Conservation (phyloP, 2,329 filamentous ascomycete genomes). For the Achaetomium macrosporum region DNA sequence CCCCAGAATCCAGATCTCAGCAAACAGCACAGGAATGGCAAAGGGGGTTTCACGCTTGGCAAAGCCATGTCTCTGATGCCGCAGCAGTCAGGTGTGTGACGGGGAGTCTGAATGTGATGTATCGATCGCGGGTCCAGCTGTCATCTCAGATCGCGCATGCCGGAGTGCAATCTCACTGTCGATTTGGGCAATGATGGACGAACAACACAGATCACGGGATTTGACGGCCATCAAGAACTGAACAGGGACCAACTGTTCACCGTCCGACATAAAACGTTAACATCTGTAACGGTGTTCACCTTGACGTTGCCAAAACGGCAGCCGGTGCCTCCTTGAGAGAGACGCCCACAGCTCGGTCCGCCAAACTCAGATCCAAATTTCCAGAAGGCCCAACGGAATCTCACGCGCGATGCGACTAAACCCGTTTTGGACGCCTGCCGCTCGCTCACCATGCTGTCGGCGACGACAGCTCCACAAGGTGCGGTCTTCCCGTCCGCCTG, state of each 20-base stretch:
- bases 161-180: neutral
- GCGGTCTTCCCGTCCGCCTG: neutral
- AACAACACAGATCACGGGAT: neutral
- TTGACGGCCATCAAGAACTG: neutral
- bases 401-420: conserved; percentile 19
- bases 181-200: conserved; percentile 4
- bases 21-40: neutral
- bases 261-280: neutral
- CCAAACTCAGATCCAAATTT: conserved; percentile 23
- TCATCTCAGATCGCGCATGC: conserved; percentile 13
- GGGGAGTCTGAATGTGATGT: conserved; percentile 1
- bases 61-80: conserved; percentile 13
- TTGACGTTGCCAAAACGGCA: conserved; percentile 9
- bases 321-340: neutral
- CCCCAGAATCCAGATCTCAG: neutral
- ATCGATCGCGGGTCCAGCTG: conserved; percentile 10
- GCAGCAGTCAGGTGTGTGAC: conserved; percentile 4
- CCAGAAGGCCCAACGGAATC: conserved; percentile 21
- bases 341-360: conserved; percentile 9
- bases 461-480: conserved; percentile 5
- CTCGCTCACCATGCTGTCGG: neutral
- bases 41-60: conserved; percentile 2
- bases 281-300: neutral
- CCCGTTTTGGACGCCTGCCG: conserved; percentile 9
- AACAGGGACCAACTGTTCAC: neutral